Base-by-base conservation (phyloP, 345 rosid species). In the Cardiospermum halicacabum region DNA sequence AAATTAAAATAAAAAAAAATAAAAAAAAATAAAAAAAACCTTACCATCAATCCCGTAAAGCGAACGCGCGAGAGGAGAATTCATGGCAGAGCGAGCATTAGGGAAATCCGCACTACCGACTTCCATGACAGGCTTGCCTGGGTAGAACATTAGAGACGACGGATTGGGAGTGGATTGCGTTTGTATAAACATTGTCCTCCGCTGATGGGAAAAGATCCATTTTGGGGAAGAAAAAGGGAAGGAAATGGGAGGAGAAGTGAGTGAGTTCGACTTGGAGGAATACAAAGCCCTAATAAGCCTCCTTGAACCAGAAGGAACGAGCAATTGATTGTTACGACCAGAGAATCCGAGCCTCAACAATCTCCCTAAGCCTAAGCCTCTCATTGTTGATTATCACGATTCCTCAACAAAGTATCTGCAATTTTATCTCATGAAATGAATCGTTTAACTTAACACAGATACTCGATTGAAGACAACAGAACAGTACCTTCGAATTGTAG, bases 81-180 rank as follows among this genome's bases (percentile, higher is more conserved):
- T 72, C 89, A 91, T 71, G 15, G 96, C 89, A 2, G 88, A 64
- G 54, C 97, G 96, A 37, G 88, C 75, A 69, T 84, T 94, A 0
- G 99, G 99, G 54, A 91, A 94, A 74, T 94, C 97, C 1, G 91
- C 72, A 58, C 99, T 94, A 6, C 99, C 99, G 43, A 83, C 81
- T 12, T 91, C 92, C 99, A 94, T 94, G 26, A 94, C 91, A 2
- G 89, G 79, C 78, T 86, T 87, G 50, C 97, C 97, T 10, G 97
- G 96, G 78, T 78, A 81, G 68, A 94, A 94, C 99, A 94, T 91
- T 25, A 94, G 80, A n/a, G 99, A 94, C 10, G 85, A 82, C 40
- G 99, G 97, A 68, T 94, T 94, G 19, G 99, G 99, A 1, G 99
- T 94, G 4, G 92, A 68, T 32, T 94, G 95, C 19, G 96, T 89